Conservation (phyloP, 805 yeast species). For the Pichia manshurica region DNA sequence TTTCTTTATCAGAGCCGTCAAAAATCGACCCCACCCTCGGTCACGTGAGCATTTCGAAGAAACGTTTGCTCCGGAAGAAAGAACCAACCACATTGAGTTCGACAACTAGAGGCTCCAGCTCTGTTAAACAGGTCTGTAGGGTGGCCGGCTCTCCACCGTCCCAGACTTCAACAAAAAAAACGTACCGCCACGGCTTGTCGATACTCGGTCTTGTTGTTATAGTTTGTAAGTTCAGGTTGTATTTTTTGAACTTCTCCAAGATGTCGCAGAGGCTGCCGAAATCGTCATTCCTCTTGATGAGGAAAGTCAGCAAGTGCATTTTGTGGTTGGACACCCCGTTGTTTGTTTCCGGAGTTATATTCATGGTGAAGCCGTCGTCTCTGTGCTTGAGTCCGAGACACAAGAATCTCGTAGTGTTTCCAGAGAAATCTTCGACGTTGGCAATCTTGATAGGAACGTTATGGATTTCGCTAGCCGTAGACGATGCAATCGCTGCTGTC, state of each 20-base stretch:
- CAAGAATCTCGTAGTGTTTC: constrained; percentile 83
- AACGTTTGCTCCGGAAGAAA: constrained; percentile 60
- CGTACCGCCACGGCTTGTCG: constrained; percentile 67
- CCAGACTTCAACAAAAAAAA: constrained; percentile 71
- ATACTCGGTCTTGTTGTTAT: constrained; percentile 76
- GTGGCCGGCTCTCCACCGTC: constrained; percentile 22
- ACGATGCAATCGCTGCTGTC: constrained; percentile 69
- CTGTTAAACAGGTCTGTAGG: constrained; percentile 33
- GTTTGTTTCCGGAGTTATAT: constrained; percentile 1
- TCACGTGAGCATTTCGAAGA: constrained; percentile 53
- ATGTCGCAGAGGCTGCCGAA: constrained; percentile 74
- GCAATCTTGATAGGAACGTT: constrained; percentile 47
- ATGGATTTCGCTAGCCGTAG: constrained; percentile 57
- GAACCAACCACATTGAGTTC: constrained; percentile 55
- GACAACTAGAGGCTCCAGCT: constrained; percentile 39
- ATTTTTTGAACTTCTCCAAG: constrained; percentile 48
- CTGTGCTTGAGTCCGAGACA: constrained; percentile 40
- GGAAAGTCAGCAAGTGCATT: constrained; percentile 58
- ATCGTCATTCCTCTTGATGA: constrained; percentile 52
- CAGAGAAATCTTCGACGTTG: constrained; percentile 64
- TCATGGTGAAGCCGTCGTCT: constrained; percentile 3
- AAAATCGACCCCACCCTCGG: background rate
- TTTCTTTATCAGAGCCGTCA: no score
- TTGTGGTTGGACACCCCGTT: constrained; percentile 17
- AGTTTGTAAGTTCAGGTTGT: constrained; percentile 58